Evolutionary conservation across 2,329 filamentous ascomycete species (phyloP).

Genomic region (Aspergillus hiratsukae): DNA sequence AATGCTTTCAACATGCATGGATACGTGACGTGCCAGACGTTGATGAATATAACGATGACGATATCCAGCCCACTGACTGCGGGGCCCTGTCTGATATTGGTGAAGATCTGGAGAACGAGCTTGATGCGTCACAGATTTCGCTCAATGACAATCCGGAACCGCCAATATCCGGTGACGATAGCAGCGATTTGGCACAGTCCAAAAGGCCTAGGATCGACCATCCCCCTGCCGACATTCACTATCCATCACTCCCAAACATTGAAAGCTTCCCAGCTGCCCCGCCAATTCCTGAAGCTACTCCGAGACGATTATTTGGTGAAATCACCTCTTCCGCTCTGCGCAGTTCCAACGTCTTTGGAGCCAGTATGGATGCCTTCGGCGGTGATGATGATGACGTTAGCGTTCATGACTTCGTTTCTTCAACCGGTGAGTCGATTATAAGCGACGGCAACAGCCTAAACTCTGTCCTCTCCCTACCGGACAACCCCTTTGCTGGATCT

Average conservation of each 20-base stretch:
- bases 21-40: slow-evolving; percentile 53
- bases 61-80: slow-evolving; percentile 49
- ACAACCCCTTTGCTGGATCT: slow-evolving; percentile 32
- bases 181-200: slow-evolving; percentile 30
- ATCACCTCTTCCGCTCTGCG: slow-evolving; percentile 53
- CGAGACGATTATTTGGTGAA: slow-evolving; percentile 57
- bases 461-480: slow-evolving; percentile 35
- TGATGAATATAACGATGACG: slow-evolving; percentile 61
- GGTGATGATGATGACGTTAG: slow-evolving; percentile 32
- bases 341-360: slow-evolving; percentile 48
- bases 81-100: slow-evolving; percentile 33
- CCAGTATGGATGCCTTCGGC: slow-evolving; percentile 25
- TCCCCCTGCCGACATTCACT: slow-evolving; percentile 30
- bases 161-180: slow-evolving; percentile 31
- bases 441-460: slow-evolving; percentile 34
- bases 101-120: slow-evolving; percentile 38
- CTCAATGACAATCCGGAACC: slow-evolving; percentile 47
- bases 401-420: slow-evolving; percentile 37
- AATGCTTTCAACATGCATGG: slow-evolving; percentile 72
- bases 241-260: slow-evolving; percentile 41
- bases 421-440: slow-evolving; percentile 36
- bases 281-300: slow-evolving; percentile 21
- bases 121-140: slow-evolving; percentile 60
- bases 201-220: slow-evolving; percentile 34
- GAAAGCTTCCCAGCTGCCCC: slow-evolving; percentile 31